Conservation (phyloP, 208 protist genomes). For the Lotmaria passim region DNA sequence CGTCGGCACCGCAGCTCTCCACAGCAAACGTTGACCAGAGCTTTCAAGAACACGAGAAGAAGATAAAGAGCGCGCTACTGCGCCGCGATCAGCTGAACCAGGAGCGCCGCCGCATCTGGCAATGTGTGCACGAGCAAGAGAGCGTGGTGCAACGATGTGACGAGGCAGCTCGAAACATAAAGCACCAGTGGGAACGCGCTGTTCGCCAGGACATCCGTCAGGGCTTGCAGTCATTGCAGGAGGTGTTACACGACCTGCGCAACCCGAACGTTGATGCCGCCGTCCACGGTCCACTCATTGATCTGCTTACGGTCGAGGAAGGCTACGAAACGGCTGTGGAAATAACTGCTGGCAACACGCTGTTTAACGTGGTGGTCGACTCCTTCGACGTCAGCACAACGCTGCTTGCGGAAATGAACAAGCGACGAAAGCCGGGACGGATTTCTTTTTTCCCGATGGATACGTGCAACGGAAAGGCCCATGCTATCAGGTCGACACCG, state of each 20-base stretch:
- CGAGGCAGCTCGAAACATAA: conserved; percentile 45
- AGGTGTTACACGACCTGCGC: conserved; percentile 68
- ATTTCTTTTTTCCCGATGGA: conserved; percentile 98
- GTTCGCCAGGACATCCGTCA: conserved; percentile 88
- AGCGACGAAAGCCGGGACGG: conserved; percentile 83
- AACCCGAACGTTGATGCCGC: conserved; percentile 59
- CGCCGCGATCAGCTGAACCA: conserved; percentile 72
- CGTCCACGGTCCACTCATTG: conserved; percentile 96
- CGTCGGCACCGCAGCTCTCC: conserved; percentile 13
- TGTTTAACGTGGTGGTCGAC: conserved; percentile 99
- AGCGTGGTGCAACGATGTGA: conserved; percentile 54
- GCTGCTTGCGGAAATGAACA: conserved; percentile 94
- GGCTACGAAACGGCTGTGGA: conserved; percentile 94
- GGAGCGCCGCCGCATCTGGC: conserved; percentile 79
- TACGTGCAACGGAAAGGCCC: conserved; percentile 62
- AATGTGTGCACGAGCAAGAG: conserved; percentile 80
- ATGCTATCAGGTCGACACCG: conserved; percentile 54
- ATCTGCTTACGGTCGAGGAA: conserved; percentile 92
- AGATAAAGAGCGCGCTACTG: conserved; percentile 37
- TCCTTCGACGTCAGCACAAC: conserved; percentile 91
- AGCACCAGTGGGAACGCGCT: conserved; percentile 67
- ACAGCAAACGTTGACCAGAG: conserved; percentile 53
- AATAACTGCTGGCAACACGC: conserved; percentile 92
- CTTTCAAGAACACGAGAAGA: conserved; percentile 44
- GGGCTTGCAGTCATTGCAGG: conserved; percentile 81